Evolutionary conservation across 2,329 filamentous ascomycete species (phyloP).

Genomic region (Talaromyces sp.): DNA sequence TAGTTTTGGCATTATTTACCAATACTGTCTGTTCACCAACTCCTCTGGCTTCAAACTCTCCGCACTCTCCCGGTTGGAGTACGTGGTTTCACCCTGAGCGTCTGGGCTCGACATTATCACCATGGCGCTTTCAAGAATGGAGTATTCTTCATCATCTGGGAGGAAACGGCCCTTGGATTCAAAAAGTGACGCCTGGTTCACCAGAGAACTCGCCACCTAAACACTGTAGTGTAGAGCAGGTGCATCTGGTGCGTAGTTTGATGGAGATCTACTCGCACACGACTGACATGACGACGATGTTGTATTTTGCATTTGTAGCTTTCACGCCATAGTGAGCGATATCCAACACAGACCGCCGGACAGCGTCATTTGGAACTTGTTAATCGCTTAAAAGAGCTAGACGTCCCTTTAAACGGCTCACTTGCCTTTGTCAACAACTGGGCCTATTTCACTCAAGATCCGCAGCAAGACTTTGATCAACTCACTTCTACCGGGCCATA

Average conservation of each 20-base stretch:
- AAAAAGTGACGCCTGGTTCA: constrained; percentile 34
- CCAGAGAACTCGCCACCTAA: constrained; percentile 42
- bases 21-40: not conserved
- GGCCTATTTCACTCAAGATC: constrained; percentile 50
- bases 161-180: constrained; percentile 54
- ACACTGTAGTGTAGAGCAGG: constrained; percentile 50
- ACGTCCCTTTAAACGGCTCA: constrained; percentile 43
- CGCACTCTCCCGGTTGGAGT: constrained; percentile 14
- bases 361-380: constrained; percentile 47
- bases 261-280: not conserved
- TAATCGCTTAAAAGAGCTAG: constrained; percentile 40
- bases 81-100: constrained; percentile 15
- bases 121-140: constrained; percentile 32
- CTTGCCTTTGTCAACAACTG: constrained; percentile 52
- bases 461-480: constrained; percentile 46
- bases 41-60: not conserved
- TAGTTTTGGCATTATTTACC: not conserved
- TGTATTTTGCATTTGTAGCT: constrained; percentile 34
- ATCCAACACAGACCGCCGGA: constrained; percentile 50
- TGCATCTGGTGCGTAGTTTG: constrained; percentile 49
- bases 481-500: constrained; percentile 54
- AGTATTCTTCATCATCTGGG: constrained; percentile 52
- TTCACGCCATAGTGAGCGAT: constrained; percentile 55
- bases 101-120: not conserved
- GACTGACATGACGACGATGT: not conserved